Evolutionary conservation across 352 stramenopile species (phyloP).

Genomic region (Elongisporangium undulatum): DNA sequence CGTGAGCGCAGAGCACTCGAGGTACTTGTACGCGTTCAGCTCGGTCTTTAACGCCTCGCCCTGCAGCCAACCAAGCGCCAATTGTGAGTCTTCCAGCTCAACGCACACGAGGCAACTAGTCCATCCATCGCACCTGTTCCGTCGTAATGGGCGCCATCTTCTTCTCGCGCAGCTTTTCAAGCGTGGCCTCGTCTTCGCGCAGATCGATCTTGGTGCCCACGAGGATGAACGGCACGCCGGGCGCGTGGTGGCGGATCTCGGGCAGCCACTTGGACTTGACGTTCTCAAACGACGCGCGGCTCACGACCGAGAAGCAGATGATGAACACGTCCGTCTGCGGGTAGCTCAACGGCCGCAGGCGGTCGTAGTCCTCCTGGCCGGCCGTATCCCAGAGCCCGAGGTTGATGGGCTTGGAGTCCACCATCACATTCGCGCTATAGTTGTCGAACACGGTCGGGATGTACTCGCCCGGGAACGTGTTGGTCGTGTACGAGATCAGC

Average conservation of each 20-base stretch:
- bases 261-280: conserved; percentile 93
- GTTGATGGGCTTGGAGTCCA: conserved; percentile 94
- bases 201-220: conserved; percentile 95
- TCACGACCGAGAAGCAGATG: conserved; percentile 95
- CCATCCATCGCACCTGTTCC: conserved; percentile 44
- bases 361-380: conserved; percentile 97
- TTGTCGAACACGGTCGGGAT: conserved; percentile 96
- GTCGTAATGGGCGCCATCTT: conserved; percentile 64
- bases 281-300: conserved; percentile 93
- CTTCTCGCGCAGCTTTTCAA: conserved; percentile 88
- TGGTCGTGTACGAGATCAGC: conserved; percentile 96
- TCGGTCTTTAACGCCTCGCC: conserved; percentile 87
- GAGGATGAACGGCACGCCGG: conserved; percentile 92
- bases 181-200: conserved; percentile 86
- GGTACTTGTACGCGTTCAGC: conserved; percentile 89
- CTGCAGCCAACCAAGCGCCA: conserved; percentile 14
- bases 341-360: conserved; percentile 93
- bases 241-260: conserved; percentile 86
- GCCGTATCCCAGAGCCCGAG: conserved; percentile 96
- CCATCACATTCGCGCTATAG: conserved; percentile 92
- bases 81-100: background rate
- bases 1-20: conserved; percentile 92
- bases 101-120: background rate
- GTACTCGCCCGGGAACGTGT: conserved; percentile 96
- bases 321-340: conserved; percentile 96